Base-by-base conservation (phyloP, 208 protist genomes). In the Borovskyia barvae region DNA sequence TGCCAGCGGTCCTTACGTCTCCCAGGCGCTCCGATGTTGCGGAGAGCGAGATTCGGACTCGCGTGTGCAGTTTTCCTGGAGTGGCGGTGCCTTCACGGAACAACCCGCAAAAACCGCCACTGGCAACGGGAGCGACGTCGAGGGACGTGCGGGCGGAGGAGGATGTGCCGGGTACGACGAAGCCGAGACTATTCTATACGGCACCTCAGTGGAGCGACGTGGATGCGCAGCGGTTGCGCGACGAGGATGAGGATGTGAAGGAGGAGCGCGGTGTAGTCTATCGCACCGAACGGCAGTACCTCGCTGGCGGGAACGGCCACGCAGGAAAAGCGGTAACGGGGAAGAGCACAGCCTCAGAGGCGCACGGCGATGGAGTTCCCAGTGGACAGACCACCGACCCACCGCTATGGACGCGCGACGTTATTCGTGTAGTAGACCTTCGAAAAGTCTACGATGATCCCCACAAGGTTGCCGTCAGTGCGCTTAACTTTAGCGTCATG, bases 401-500 rank as follows among this genome's bases (percentile, higher is more conserved):
- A 28, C 14, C 36, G 24, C 9, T 48, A 12, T 24, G 12, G 47
- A 19, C 26, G 19, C 35, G 36, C 35, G 68, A 69, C 26, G 62
- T 55, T n/a, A 64, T 87, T 5, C 68, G 68, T 42, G 59, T 87
- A 3, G 62, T 75, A 22, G 53, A 80, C 37, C 52, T 84, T 17
- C 17, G 60, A 22, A 84, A 84, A 59, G 55, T 59, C 9, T 79
- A 54, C 43, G 60, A 53, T 49, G 26, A 33, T 11, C 51, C 26
- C 14, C 33, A 49, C 35, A 75, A 83, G 53, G 68, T 87, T 3
- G 84, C 67, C 8, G 82, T 94, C 28, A 39, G 72, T n/a, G 73
- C 72, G 54, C 42, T 92, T 7, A 82, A 65, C 19, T 87, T 94
- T 45, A 79, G 71, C 24, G 79, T 94, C 17, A 71, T 66, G 40